Evolutionary conservation across 495 filamentous ascomycete genomes (phyloP).

Genomic region (Pyrenopolyporus hunteri): DNA sequence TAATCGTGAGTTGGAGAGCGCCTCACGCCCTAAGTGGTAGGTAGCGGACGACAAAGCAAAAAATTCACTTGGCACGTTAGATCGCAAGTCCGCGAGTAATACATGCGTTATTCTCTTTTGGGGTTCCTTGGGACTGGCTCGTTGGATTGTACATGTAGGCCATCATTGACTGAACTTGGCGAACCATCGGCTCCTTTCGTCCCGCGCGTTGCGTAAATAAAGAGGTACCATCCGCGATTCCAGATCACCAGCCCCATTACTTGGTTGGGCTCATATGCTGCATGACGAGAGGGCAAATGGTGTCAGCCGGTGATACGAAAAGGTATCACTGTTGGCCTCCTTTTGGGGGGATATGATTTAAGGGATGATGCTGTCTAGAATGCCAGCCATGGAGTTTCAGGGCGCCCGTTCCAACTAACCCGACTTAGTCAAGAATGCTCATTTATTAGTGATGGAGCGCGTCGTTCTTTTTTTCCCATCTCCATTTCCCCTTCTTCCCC

Average conservation of each 20-base stretch:
- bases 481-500: too few relatives aligned
- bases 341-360: conserved; percentile 12
- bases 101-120: background rate
- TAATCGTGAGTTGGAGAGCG: background rate
- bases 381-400: too few relatives aligned
- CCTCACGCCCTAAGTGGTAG: background rate
- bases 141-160: conserved; percentile 1
- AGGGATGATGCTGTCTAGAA: too few relatives aligned
- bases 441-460: too few relatives aligned
- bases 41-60: conserved; percentile 27
- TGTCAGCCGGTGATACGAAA: conserved; percentile 23
- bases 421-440: too few relatives aligned
- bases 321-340: conserved; percentile 3
- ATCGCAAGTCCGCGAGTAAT: conserved; percentile 13
- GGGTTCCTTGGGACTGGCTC: conserved; percentile 12
- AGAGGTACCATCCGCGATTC: conserved; percentile 4
- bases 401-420: too few relatives aligned
- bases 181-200: conserved; percentile 11
- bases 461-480: too few relatives aligned
- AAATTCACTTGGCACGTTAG: conserved; percentile 1
- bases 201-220: conserved; percentile 27
- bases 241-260: conserved; percentile 30
- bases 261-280: conserved; percentile 29
- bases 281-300: conserved; percentile 25
- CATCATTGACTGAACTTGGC: conserved; percentile 10